Conservation (phyloP, 441 rosid genomes). For the Geranium incanum region DNA sequence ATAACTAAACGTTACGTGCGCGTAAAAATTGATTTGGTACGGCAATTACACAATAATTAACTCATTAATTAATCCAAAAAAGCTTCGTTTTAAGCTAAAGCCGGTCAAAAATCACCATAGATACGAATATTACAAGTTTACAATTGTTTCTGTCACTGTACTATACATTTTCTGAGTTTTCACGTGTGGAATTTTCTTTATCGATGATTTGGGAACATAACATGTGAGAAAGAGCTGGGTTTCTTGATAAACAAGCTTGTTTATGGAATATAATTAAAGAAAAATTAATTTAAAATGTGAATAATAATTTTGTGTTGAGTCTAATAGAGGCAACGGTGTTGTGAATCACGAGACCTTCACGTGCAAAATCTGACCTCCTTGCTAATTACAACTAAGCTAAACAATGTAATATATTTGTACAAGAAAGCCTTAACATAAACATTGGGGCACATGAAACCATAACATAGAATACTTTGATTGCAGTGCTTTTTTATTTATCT, state of each 20-base stretch:
- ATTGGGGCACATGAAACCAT: conserved; percentile 14
- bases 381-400: conserved; percentile 30
- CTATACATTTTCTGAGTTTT: no score
- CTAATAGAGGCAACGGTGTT: conserved; percentile 35
- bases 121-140: no score
- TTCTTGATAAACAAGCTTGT: not conserved
- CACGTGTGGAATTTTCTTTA: no score
- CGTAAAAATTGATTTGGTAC: not conserved
- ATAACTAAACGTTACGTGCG: not conserved
- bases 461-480: conserved; percentile 29
- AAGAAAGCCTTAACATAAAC: conserved; percentile 8
- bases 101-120: not conserved
- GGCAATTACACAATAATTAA: not conserved
- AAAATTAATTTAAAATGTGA: not conserved
- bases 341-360: conserved; percentile 73
- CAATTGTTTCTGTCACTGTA: no score
- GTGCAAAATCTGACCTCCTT: conserved; percentile 62
- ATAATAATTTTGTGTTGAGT: conserved; percentile 22
- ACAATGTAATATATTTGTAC: not conserved
- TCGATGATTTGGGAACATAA: not conserved
- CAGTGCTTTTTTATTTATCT: conserved; percentile 16
- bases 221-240: not conserved
- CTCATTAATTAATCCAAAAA: not conserved
- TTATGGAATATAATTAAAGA: not conserved
- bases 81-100: not conserved